Percentiles rank a stretch among this genome's conserved stretches.
phyloP scores from a whole-genome alignment of 2,329 filamentous ascomycete genomes.

The Hypoxylon sp. region DNA sequence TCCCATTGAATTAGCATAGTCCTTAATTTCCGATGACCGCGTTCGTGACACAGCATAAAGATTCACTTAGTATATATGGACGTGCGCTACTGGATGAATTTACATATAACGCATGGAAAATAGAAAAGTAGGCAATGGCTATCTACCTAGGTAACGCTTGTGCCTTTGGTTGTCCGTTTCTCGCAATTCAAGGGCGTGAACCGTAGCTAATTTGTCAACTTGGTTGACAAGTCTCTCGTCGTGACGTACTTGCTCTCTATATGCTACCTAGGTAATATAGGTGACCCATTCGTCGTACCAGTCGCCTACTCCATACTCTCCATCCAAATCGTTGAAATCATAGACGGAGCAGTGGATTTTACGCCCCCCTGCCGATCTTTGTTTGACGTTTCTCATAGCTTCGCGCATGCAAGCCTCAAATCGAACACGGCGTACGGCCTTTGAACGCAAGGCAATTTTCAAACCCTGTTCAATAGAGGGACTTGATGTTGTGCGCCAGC shows the following conservation, averaged over 20 bases:
- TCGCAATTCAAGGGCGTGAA: not conserved
- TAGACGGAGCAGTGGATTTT: not conserved
- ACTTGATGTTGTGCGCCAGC: not conserved
- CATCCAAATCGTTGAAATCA: not conserved
- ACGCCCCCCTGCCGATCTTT: not conserved
- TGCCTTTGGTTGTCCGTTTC: not conserved
- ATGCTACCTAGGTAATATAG: slow-evolving; percentile 2
- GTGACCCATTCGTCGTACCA: slow-evolving; percentile 13
- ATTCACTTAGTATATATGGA: not conserved
- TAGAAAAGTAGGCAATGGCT: not conserved
- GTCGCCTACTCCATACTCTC: too few relatives aligned
- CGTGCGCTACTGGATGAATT: not conserved
- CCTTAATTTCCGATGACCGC: not conserved
- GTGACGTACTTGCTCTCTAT: too few relatives aligned
- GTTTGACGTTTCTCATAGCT: not conserved
- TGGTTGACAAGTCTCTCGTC: not conserved
- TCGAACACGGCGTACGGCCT: slow-evolving; percentile 11
- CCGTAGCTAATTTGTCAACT: not conserved
- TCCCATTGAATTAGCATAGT: not conserved
- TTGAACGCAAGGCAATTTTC: slow-evolving; percentile 14
- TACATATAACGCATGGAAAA: not conserved
- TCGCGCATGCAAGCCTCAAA: not conserved
- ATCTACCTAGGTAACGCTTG: not conserved
- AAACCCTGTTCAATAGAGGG: slow-evolving; percentile 21
- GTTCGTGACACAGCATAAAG: not conserved